phyloP scores from a whole-genome alignment of 129 eudicot species.

The Pittosporum tobira region DNA sequence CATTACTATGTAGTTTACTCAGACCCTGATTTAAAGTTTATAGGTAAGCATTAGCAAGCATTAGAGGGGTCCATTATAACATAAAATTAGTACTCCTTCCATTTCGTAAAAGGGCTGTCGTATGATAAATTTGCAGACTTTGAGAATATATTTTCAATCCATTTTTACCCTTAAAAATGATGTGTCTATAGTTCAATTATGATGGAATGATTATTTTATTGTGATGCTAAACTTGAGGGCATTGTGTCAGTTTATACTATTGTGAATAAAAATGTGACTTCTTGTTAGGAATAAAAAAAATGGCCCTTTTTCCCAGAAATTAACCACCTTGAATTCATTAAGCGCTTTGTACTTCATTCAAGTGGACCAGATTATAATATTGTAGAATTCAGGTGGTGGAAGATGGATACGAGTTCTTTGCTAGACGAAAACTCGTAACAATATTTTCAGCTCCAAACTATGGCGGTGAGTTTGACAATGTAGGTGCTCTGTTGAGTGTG shows the following conservation, averaged over 20 bases:
- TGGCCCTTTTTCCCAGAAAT: neutral
- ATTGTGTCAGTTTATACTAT: too few species aligned
- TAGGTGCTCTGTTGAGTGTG: slow-evolving; percentile 83
- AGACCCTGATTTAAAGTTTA: neutral
- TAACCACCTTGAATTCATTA: neutral
- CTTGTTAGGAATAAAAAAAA: too few species aligned
- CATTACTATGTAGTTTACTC: neutral
- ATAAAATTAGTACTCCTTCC: too few species aligned
- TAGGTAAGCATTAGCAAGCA: too few species aligned
- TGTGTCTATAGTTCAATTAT: too few species aligned
- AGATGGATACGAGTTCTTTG: slow-evolving; percentile 92
- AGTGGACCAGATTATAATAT: slow-evolving; percentile 7
- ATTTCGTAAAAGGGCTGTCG: too few species aligned
- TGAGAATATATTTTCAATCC: too few species aligned
- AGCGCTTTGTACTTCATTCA: slow-evolving; percentile 5
- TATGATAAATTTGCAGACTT: too few species aligned
- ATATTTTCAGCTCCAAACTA: slow-evolving; percentile 95
- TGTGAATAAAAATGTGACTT: neutral
- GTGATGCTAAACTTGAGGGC: too few species aligned
- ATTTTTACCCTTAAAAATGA: too few species aligned
- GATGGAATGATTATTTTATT: too few species aligned
- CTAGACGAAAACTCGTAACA: slow-evolving; percentile 78
- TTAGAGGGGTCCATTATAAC: too few species aligned
- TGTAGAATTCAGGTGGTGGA: slow-evolving; percentile 65
- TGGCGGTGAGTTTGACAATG: slow-evolving; percentile 97